These are phyloP conservation scores for Nicotiana paniculata DNA, from an alignment of 257 asterid species.

Conservation along the genomic window DNA sequence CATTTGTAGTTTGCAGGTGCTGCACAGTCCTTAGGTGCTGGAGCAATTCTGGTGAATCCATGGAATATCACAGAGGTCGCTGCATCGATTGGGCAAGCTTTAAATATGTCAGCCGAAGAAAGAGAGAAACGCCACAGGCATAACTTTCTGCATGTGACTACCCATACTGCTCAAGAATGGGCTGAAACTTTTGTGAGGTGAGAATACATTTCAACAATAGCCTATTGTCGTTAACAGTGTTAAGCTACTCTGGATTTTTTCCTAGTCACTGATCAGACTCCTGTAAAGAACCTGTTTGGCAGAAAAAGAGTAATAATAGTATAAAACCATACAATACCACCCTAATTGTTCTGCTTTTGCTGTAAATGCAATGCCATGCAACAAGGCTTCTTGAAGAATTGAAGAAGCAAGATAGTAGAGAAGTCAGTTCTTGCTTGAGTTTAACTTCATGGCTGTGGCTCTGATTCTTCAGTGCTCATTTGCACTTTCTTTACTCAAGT, in stretches of 20 bases:
- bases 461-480: background rate
- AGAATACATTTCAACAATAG: slow-evolving; percentile 17
- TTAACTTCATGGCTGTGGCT: background rate
- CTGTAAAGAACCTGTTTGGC: background rate
- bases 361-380: background rate
- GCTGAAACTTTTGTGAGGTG: slow-evolving; percentile 94
- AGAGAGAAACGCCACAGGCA: slow-evolving; percentile 90
- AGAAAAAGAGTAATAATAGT: background rate
- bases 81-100: slow-evolving; percentile 54
- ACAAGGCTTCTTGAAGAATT: background rate
- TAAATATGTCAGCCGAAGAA: slow-evolving; percentile 77
- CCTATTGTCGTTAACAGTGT: background rate
- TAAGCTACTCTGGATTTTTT: background rate
- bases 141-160: slow-evolving; percentile 81
- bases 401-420: background rate
- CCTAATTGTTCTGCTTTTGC: background rate
- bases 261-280: background rate
- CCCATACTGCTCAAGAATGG: slow-evolving; percentile 98
- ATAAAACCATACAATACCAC: background rate
- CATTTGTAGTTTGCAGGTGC: slow-evolving; percentile 92
- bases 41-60: slow-evolving; percentile 95
- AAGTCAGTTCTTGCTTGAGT: background rate
- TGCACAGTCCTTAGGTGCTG: slow-evolving; percentile 98
- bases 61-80: slow-evolving; percentile 96
- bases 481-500: background rate